Evolutionary conservation across 2,329 filamentous ascomycete genomes (phyloP).

Genomic region (Fusarium hostae): DNA sequence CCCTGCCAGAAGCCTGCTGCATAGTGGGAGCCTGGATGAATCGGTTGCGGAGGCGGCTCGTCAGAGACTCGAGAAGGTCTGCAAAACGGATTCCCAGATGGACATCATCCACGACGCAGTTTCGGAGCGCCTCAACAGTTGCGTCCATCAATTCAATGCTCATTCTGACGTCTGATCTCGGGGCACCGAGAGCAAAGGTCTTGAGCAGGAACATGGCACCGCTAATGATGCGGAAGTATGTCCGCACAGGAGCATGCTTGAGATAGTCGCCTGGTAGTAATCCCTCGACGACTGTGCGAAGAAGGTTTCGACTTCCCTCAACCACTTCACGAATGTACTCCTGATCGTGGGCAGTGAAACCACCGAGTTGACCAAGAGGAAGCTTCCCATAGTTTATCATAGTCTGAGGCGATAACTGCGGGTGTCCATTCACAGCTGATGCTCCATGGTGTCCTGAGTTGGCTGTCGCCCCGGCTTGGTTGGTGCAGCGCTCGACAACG

Average conservation of each 20-base stretch:
- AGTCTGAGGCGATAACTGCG: slow-evolving; percentile 68
- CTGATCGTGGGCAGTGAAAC: slow-evolving; percentile 73
- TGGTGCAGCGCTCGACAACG: slow-evolving; percentile 91
- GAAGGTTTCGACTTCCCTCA: slow-evolving; percentile 79
- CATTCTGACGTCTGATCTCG: slow-evolving; percentile 79
- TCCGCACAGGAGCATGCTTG: slow-evolving; percentile 84
- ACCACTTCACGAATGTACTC: slow-evolving; percentile 82
- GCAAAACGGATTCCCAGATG: slow-evolving; percentile 87
- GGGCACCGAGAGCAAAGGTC: slow-evolving; percentile 84
- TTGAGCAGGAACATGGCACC: slow-evolving; percentile 87
- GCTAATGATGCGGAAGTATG: slow-evolving; percentile 87
- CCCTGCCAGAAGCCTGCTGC: slow-evolving; percentile 54
- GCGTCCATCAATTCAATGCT: slow-evolving; percentile 80
- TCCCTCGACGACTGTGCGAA: slow-evolving; percentile 80
- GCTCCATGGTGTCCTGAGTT: slow-evolving; percentile 50
- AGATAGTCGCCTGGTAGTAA: slow-evolving; percentile 79
- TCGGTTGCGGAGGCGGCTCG: slow-evolving; percentile 76
- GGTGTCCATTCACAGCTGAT: slow-evolving; percentile 44
- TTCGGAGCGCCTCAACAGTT: slow-evolving; percentile 78
- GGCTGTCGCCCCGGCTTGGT: slow-evolving; percentile 64
- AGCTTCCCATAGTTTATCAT: slow-evolving; percentile 73
- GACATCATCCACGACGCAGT: slow-evolving; percentile 85
- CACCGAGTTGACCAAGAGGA: slow-evolving; percentile 71
- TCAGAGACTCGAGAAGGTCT: slow-evolving; percentile 82
- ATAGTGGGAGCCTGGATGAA: slow-evolving; percentile 74